Percentiles rank a stretch among this genome's conserved stretches.
phyloP scores from a whole-genome alignment of 192 early-diverging fungal genomes.

The Helicostylum pulchrum region DNA sequence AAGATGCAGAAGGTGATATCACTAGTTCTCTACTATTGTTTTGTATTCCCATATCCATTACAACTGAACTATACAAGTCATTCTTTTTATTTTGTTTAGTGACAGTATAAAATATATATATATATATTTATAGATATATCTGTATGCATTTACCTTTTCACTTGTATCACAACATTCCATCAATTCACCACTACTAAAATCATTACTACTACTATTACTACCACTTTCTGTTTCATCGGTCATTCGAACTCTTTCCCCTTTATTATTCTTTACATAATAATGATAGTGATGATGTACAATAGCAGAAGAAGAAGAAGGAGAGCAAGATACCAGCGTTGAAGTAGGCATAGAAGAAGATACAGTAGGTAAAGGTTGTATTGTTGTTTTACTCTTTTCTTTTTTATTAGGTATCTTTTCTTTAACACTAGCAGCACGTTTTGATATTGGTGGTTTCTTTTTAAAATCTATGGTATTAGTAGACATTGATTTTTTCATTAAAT shows the following conservation, averaged over 20 bases:
- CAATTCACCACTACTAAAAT: background rate
- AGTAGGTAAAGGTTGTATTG: background rate
- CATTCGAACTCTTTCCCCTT: background rate
- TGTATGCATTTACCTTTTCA: background rate
- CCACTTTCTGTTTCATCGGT: background rate
- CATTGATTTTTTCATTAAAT: background rate
- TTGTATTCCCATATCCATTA: no score
- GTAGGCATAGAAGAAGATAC: slow-evolving; percentile 13
- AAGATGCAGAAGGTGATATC: background rate
- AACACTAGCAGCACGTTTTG: background rate
- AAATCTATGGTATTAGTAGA: background rate
- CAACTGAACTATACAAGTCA: background rate
- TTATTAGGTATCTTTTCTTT: background rate
- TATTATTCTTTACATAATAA: slow-evolving; percentile 18
- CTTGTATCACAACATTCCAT: background rate
- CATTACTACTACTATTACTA: background rate
- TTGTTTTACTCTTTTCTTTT: background rate
- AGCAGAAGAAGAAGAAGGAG: background rate
- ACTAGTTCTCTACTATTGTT: background rate
- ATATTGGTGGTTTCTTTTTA: slow-evolving; percentile 3
- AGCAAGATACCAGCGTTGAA: background rate
- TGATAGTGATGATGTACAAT: slow-evolving; percentile 31
- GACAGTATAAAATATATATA: no score
- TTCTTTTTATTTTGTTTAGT: background rate
- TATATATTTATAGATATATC: no score